phyloP scores from a whole-genome alignment of 495 filamentous ascomycete genomes.

The Hypoxylon trugodes region DNA sequence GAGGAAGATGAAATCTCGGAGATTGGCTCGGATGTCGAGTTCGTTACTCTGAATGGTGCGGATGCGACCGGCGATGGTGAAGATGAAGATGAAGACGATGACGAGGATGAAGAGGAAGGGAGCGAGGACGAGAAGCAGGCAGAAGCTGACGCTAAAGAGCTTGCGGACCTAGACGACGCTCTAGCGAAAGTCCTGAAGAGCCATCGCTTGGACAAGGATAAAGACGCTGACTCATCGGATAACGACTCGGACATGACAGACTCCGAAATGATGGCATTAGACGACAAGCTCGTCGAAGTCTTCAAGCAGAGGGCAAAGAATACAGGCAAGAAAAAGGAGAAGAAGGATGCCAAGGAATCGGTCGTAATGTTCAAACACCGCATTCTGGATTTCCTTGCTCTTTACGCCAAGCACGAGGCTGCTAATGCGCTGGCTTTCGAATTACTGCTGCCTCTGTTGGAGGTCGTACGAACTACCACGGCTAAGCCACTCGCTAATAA shows the following conservation, averaged over 20 bases:
- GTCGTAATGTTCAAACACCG: conserved; percentile 95
- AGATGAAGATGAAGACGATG: conserved; percentile 55
- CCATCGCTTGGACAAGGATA: conserved; percentile 64
- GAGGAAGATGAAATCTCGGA: conserved; percentile 48
- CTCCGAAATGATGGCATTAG: conserved; percentile 92
- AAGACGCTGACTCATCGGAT: conserved; percentile 61
- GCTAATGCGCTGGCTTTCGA: conserved; percentile 69
- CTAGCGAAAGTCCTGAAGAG: conserved; percentile 77
- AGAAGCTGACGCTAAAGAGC: conserved; percentile 45
- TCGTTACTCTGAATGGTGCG: conserved; percentile 46
- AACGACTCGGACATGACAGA: conserved; percentile 85
- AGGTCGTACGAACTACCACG: conserved; percentile 61
- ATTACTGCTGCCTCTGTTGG: conserved; percentile 68
- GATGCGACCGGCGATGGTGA: conserved; percentile 46
- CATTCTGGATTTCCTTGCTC: conserved; percentile 84
- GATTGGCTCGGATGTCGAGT: conserved; percentile 57
- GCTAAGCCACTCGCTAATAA: conserved; percentile 78
- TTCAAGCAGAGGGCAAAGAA: conserved; percentile 75
- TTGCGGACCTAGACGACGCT: conserved; percentile 76
- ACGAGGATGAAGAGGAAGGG: conserved; percentile 54
- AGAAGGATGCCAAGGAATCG: conserved; percentile 85
- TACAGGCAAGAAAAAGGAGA: conserved; percentile 74
- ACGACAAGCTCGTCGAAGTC: conserved; percentile 80
- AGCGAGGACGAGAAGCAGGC: conserved; percentile 50
- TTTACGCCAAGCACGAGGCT: conserved; percentile 84